Evolutionary conservation across 2,329 filamentous ascomycete genomes (phyloP), one percentile per base, ranked within the genome.

Genomic region (Huntiella omanensis): DNA sequence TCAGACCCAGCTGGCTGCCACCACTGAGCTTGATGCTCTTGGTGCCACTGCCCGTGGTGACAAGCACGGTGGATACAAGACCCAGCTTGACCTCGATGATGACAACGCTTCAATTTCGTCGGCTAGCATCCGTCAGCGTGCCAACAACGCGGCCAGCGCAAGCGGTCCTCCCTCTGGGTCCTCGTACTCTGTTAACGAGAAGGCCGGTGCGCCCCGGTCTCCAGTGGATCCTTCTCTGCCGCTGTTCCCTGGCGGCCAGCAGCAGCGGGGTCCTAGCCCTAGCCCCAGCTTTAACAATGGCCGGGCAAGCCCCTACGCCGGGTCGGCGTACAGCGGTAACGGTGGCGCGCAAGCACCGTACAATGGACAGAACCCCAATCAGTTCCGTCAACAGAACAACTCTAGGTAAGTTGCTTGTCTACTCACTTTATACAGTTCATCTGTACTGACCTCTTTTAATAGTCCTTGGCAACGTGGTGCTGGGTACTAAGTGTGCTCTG

Each of bases 21-120:
- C 80, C 4, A 93, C 86, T 5, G 87, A 95, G 63, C 71, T 95
- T 43, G 86, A 95, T 60, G 87, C 87, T 6, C 67, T 95, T 48
- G 87, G 83, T 53, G 83, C 83, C 12, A 93, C 86, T 4, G 87
- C 87, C 33, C 80, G 87, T 57, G 86, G 86, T 49, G 86, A 93
- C 58, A 83, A 83, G 62, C 58, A 59, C 45, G 70, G 70, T 40
- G 62, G 61, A 42, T 63, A 64, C 57, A 64, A 61, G 53, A 53
- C 53, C 6, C 55, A 56, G 33, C 53, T 60, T 33, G 58, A 28
- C 51, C 50, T 35, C 42, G 64, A 66, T 33, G 64, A 66, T 15
- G 63, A 66, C 52, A 58, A 63, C 47, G 61, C 62, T 38, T 63
- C 62, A 0, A 51, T 65, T 46, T 58, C 62, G 2, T 63, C 62